Evolutionary conservation across 2,329 filamentous ascomycete species (phyloP).

Genomic region (Clonostachys chloroleuca): DNA sequence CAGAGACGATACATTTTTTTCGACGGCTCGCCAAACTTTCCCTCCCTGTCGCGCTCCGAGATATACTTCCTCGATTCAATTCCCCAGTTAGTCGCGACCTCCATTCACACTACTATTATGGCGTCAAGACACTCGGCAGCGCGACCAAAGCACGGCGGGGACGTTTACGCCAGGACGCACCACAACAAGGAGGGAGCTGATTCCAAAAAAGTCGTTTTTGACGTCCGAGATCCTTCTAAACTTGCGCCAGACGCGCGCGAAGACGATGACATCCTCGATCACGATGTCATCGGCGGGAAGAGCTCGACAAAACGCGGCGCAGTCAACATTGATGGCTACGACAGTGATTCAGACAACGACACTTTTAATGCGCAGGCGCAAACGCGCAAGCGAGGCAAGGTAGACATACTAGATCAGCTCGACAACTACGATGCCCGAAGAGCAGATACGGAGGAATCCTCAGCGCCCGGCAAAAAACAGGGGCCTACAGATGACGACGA

Average conservation of each 20-base stretch:
- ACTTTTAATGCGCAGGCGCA: conserved; percentile 75
- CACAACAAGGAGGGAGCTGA: conserved; percentile 39
- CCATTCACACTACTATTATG: conserved; percentile 26
- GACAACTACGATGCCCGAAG: conserved; percentile 48
- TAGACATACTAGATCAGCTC: conserved; percentile 45
- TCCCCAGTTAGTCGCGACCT: too few relatives aligned
- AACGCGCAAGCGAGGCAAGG: conserved; percentile 45
- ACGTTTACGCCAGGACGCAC: conserved; percentile 74
- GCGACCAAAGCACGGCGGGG: conserved; percentile 77
- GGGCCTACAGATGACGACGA: conserved; percentile 40
- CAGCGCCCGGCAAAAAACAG: conserved; percentile 18
- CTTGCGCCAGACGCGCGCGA: conserved; percentile 78
- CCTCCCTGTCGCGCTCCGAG: too few relatives aligned
- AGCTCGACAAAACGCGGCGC: conserved; percentile 84
- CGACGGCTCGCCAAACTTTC: too few relatives aligned
- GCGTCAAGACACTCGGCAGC: conserved; percentile 59
- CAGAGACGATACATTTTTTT: too few relatives aligned
- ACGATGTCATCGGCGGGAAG: conserved; percentile 84
- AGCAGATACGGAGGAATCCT: conserved; percentile 18
- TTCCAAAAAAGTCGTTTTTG: conserved; percentile 83
- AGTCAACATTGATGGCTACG: conserved; percentile 95
- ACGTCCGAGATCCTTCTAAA: conserved; percentile 89
- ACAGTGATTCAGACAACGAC: conserved; percentile 89
- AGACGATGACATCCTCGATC: conserved; percentile 71
- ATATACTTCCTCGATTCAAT: too few relatives aligned